Evolutionary conservation across 306 rosid species (phyloP).

Genomic region (Trichosanthes cucumerina): DNA sequence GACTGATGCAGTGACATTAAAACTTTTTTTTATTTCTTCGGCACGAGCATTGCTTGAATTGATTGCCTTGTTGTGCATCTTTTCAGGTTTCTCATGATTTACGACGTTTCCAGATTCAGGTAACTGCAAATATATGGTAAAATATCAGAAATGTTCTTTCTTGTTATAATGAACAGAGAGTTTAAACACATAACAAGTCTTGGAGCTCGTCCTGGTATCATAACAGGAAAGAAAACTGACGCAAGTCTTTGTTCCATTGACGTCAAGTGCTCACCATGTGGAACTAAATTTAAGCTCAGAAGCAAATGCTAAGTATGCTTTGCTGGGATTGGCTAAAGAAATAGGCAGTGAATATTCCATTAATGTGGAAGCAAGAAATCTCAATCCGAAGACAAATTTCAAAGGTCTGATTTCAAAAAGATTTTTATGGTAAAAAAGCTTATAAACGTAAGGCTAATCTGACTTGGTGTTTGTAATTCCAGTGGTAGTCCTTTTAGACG

Average conservation of each 20-base stretch:
- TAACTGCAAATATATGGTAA: conserved; percentile 15
- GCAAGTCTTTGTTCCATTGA: conserved; percentile 58
- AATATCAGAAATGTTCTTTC: not conserved
- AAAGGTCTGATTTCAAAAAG: conserved; percentile 44
- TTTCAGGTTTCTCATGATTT: conserved; percentile 62
- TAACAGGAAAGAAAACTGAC: conserved; percentile 56
- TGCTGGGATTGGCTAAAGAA: conserved; percentile 72
- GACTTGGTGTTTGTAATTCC: conserved; percentile 20
- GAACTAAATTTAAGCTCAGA: conserved; percentile 61
- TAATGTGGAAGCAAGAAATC: conserved; percentile 51
- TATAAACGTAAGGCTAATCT: conserved; percentile 10
- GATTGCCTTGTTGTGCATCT: not conserved
- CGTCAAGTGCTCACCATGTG: conserved; percentile 66
- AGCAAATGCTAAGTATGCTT: conserved; percentile 61
- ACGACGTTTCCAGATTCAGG: conserved; percentile 66
- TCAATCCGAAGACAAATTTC: conserved; percentile 39
- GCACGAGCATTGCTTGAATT: not conserved
- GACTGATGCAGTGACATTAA: conserved; percentile 1
- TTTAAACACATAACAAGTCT: not conserved
- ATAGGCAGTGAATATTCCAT: conserved; percentile 47
- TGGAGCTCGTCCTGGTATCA: conserved; percentile 8
- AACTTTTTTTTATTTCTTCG: not conserved
- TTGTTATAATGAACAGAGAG: not conserved
- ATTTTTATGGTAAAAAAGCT: not conserved
- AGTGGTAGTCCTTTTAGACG: conserved; percentile 64